Base-by-base conservation (phyloP, 176 grass and related monocot genomes). In the Areca catechu region DNA sequence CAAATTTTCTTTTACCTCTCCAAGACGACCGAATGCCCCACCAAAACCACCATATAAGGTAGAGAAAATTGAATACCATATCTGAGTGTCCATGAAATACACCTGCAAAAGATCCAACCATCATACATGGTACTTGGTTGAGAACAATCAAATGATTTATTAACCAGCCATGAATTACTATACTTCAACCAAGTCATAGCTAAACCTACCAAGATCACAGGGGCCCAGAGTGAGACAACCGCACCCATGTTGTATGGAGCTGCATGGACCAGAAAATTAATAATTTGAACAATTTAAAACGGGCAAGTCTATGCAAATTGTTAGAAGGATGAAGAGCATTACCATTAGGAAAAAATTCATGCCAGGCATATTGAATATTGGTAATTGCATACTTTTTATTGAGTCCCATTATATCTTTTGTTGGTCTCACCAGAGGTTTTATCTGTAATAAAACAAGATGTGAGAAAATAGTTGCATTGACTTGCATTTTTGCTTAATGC, bases 51-150 rank as follows among this genome's bases (percentile, higher is more conserved):
- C 91, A 62, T 77, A 95, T 66, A 95, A 73, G 23, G 91, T 95
- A 67, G 91, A 95, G 63, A 82, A 95, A 66, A 95, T 82, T 53
- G 91, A 72, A 15, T 95, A 95, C 91, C 91, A 95, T 73, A 95
- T 95, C 67, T 95, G 91, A 50, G 91, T 96, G 74, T 96, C 91
- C 91, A 96, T 96, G 49, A 96, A 90, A 59, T 96, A 96, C 18
- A 96, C 86, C 91, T 96, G 50, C 16, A 61, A 56, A 75, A 72
- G 50, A 73, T 20, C 29, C 30, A 30, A 69, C 17, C 20, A 22
- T 30, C 34, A 43, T 3, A 12, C 34, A 43, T 43, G 34, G 9
- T 12, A 43, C 34, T 43, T 43, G 14, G 9, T 43, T 43, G 34
- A 14, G 34, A 10, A 14, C 34, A 43, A 43, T 12, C 10, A 12